Evolutionary conservation across 371 early-diverging fungal genomes (phyloP).

Genomic region (Actinomucor elegans): DNA sequence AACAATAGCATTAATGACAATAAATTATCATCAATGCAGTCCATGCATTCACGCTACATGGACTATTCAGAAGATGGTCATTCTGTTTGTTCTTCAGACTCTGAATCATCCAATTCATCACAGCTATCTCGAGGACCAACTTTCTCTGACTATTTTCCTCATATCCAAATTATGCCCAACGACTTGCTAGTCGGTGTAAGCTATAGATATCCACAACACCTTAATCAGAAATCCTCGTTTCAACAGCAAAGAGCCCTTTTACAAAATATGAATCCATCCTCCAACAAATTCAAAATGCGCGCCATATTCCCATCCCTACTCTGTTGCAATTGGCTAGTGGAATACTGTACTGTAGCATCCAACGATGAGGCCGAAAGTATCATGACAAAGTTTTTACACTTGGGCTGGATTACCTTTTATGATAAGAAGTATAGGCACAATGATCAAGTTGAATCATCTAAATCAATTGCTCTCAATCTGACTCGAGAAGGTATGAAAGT

Average conservation of each 20-base stretch:
- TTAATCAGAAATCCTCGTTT: neutral
- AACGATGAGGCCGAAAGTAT: constrained; percentile 55
- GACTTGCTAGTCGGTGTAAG: constrained; percentile 5
- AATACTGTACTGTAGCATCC: constrained; percentile 49
- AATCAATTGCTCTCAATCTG: constrained; percentile 8
- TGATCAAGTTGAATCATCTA: constrained; percentile 15
- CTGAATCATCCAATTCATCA: neutral
- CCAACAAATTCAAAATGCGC: constrained; percentile 20
- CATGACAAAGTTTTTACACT: constrained; percentile 43
- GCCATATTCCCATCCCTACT: constrained; percentile 18
- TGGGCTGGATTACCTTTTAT: constrained; percentile 46
- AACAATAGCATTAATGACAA: neutral
- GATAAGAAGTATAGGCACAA: constrained; percentile 26
- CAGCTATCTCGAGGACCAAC: neutral
- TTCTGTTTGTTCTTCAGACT: neutral
- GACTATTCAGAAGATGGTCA: neutral
- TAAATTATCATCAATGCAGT: neutral
- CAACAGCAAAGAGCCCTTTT: constrained; percentile 26
- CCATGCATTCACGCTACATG: too few species aligned
- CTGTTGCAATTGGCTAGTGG: constrained; percentile 53
- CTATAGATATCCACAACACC: constrained; percentile 11
- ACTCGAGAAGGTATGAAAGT: constrained; percentile 18
- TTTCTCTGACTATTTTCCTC: constrained; percentile 15
- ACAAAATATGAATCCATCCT: constrained; percentile 16
- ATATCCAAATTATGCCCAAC: constrained; percentile 3